These are phyloP conservation scores for Pseudogymnoascus sp. DNA, from an alignment of 2,329 filamentous ascomycete species.

Conservation along the genomic window DNA sequence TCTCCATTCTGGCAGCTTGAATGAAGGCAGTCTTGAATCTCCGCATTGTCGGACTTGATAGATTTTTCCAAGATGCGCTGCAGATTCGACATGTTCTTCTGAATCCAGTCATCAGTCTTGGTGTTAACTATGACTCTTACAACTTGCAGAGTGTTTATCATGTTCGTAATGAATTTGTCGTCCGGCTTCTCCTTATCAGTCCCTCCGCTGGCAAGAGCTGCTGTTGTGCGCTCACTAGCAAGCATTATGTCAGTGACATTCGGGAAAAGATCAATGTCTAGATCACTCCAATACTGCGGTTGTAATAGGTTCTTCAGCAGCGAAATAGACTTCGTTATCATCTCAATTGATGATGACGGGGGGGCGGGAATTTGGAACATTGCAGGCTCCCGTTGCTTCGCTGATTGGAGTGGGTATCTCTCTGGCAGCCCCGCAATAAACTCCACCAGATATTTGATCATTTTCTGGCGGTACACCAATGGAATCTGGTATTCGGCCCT, in stretches of 20 bases:
- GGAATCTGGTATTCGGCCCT: constrained; percentile 62
- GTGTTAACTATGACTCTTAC: constrained; percentile 81
- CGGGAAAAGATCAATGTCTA: constrained; percentile 84
- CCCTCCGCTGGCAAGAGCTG: constrained; percentile 42
- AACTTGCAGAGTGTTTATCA: constrained; percentile 90
- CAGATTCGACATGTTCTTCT: constrained; percentile 65
- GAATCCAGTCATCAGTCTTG: constrained; percentile 85
- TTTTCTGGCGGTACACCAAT: constrained; percentile 58
- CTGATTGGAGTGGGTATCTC: constrained; percentile 68
- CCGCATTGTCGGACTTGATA: constrained; percentile 77
- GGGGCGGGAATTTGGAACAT: constrained; percentile 38
- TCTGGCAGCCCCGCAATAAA: constrained; percentile 90
- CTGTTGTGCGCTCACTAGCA: constrained; percentile 66
- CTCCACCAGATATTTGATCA: constrained; percentile 91
- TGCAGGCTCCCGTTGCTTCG: constrained; percentile 51
- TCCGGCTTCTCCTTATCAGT: constrained; percentile 63
- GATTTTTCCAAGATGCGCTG: constrained; percentile 88
- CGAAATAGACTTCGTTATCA: constrained; percentile 76
- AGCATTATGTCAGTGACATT: constrained; percentile 84
- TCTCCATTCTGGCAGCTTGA: constrained; percentile 58
- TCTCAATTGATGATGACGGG: constrained; percentile 57
- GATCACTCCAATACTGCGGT: constrained; percentile 80
- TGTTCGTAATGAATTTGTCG: constrained; percentile 75
- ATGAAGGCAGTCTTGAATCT: constrained; percentile 90
- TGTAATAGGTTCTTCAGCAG: constrained; percentile 79